Percentiles rank a stretch among this genome's conserved stretches.
These are phyloP conservation scores for Pythium coloratum DNA, from an alignment of 352 stramenopile genomes.

Conservation along the genomic window DNA sequence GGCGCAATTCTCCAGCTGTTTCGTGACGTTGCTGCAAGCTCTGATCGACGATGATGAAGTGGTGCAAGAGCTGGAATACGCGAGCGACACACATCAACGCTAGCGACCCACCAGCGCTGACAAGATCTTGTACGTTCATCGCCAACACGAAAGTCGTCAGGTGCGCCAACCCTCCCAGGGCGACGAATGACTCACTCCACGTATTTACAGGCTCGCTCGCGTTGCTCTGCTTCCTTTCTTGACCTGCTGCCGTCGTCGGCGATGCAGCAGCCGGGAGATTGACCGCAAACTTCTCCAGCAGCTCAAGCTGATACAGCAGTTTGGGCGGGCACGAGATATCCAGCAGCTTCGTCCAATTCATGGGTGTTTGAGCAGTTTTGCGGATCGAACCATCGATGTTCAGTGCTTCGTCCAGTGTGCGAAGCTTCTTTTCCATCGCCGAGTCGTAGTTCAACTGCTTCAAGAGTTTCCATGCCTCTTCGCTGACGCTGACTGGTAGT, in stretches of 20 bases:
- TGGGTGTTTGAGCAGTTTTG: slow-evolving; percentile 29
- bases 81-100: slow-evolving; percentile 68
- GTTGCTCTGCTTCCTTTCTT: not conserved
- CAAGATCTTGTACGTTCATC: slow-evolving; percentile 34
- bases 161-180: slow-evolving; percentile 57
- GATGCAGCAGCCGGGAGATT: not conserved
- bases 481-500: slow-evolving; percentile 45
- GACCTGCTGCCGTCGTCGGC: not conserved
- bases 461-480: slow-evolving; percentile 64
- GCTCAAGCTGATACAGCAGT: slow-evolving; percentile 32
- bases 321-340: slow-evolving; percentile 59
- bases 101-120: slow-evolving; percentile 41
- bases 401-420: slow-evolving; percentile 60
- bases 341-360: slow-evolving; percentile 65
- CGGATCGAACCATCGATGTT: slow-evolving; percentile 73
- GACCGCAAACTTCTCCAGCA: slow-evolving; percentile 24
- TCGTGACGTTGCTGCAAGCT: slow-evolving; percentile 22
- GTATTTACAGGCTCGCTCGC: slow-evolving; percentile 37
- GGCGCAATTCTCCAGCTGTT: not conserved
- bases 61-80: slow-evolving; percentile 66
- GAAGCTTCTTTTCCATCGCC: slow-evolving; percentile 69
- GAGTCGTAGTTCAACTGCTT: slow-evolving; percentile 66
- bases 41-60: slow-evolving; percentile 61
- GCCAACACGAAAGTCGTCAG: slow-evolving; percentile 57
- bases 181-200: slow-evolving; percentile 55